These are phyloP conservation scores for Aaosphaeria arxii DNA, from an alignment of 2,329 filamentous ascomycete species.

Conservation along the genomic window DNA sequence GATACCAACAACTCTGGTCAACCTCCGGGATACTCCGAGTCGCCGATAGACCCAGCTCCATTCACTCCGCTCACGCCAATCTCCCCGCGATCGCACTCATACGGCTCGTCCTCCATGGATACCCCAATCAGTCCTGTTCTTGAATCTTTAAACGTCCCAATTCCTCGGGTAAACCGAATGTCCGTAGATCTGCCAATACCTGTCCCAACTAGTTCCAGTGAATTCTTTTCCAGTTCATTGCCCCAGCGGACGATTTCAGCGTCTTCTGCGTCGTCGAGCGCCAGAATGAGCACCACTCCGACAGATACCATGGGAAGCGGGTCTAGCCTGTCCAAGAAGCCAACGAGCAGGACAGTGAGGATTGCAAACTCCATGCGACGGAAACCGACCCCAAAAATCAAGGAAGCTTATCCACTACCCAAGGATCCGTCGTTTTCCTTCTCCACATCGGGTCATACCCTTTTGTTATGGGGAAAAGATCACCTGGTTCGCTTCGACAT, in stretches of 20 bases:
- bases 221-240: conserved; percentile 1
- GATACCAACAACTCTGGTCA: conserved; percentile 1
- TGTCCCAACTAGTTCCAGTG: conserved; percentile 6
- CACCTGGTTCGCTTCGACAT: conserved; percentile 29
- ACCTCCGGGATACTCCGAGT: conserved; percentile 19
- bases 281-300: conserved; percentile 10
- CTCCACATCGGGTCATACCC: conserved; percentile 21
- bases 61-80: conserved; percentile 5
- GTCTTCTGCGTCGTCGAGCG: conserved; percentile 11
- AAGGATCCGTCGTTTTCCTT: conserved; percentile 30
- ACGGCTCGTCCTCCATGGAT: conserved; percentile 9
- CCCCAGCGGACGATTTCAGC: conserved; percentile 1
- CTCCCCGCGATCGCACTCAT: conserved; percentile 4
- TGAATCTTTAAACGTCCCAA: conserved; percentile 23
- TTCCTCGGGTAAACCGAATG: conserved; percentile 13
- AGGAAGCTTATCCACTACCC: conserved; percentile 17
- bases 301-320: conserved; percentile 14
- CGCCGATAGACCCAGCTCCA: conserved; percentile 18
- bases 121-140: conserved; percentile 16
- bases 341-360: conserved; percentile 14
- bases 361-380: conserved; percentile 21
- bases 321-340: conserved; percentile 18
- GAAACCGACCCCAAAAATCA: conserved; percentile 13
- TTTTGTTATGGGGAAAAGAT: conserved; percentile 17
- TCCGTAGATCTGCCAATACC: conserved; percentile 24